Conservation (phyloP, 192 early-diverging fungal genomes). For the Coemansia reversa region DNA sequence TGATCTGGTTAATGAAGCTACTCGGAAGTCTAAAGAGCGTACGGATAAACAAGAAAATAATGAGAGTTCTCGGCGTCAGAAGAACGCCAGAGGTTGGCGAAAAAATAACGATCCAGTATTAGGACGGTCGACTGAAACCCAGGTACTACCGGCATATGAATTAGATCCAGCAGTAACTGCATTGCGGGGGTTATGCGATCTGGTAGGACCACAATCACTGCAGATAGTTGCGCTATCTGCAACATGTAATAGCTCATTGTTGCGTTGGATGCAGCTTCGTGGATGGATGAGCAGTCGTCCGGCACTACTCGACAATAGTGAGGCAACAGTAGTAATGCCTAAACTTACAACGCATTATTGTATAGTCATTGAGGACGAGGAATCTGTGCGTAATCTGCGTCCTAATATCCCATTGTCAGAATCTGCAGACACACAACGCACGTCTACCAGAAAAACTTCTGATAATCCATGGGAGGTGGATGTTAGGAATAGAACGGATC, state of each 20-base stretch:
- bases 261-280: slow-evolving; percentile 24
- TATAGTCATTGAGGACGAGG: slow-evolving; percentile 34
- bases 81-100: slow-evolving; percentile 13
- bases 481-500: neutral
- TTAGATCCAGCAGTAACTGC: neutral
- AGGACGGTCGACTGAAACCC: neutral
- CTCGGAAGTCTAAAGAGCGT: neutral
- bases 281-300: slow-evolving; percentile 26
- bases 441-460: neutral
- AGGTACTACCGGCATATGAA: neutral
- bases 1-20: slow-evolving; percentile 2
- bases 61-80: neutral
- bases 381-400: slow-evolving; percentile 34
- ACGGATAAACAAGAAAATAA: neutral
- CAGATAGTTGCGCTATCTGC: slow-evolving; percentile 33
- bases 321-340: slow-evolving; percentile 4
- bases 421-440: too few relatives aligned
- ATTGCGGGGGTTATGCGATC: neutral
- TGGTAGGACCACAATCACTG: slow-evolving; percentile 17
- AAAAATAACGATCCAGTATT: slow-evolving; percentile 3
- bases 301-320: slow-evolving; percentile 4
- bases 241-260: slow-evolving; percentile 22
- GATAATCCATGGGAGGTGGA: neutral
- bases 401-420: neutral
- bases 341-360: slow-evolving; percentile 27